Percentiles rank a stretch among this genome's conserved stretches.
Conservation (phyloP, 306 rosid species). For the barrel medic (Medicago truncatula) region DNA sequence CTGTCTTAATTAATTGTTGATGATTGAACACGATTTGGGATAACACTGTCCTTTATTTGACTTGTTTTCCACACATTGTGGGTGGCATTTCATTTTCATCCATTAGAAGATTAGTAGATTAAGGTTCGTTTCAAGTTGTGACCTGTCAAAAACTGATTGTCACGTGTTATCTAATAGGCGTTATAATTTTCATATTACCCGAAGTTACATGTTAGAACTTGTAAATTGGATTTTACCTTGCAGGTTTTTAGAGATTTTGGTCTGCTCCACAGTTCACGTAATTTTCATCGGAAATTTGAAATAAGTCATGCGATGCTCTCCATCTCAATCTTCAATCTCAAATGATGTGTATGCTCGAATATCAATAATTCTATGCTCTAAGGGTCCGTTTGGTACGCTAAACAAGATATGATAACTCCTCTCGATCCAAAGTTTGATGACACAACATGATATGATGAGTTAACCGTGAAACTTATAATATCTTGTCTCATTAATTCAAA, state of each 20-base stretch:
- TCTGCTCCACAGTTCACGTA: background rate
- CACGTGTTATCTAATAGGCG: background rate
- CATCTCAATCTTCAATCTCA: background rate
- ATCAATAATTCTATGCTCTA: background rate
- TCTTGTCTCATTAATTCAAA: no score
- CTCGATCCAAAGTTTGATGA: no score
- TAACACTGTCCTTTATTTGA: conserved; percentile 22
- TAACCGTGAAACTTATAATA: no score
- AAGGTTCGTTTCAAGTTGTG: background rate
- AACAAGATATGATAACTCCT: no score
- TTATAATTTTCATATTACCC: conserved; percentile 1
- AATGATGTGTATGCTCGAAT: background rate
- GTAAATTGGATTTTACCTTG: background rate
- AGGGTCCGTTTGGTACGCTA: no score
- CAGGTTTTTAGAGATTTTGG: background rate
- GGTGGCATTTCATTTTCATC: conserved; percentile 33
- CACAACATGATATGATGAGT: no score
- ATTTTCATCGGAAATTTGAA: background rate
- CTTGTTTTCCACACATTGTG: background rate
- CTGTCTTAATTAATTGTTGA: conserved; percentile 24
- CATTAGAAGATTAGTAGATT: conserved; percentile 2
- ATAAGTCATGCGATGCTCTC: background rate
- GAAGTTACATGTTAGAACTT: background rate
- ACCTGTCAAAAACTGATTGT: background rate
- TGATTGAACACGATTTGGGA: conserved; percentile 5